These are phyloP conservation scores for Alternaria infectoria DNA, from an alignment of 2,329 filamentous ascomycete species.

Conservation along the genomic window DNA sequence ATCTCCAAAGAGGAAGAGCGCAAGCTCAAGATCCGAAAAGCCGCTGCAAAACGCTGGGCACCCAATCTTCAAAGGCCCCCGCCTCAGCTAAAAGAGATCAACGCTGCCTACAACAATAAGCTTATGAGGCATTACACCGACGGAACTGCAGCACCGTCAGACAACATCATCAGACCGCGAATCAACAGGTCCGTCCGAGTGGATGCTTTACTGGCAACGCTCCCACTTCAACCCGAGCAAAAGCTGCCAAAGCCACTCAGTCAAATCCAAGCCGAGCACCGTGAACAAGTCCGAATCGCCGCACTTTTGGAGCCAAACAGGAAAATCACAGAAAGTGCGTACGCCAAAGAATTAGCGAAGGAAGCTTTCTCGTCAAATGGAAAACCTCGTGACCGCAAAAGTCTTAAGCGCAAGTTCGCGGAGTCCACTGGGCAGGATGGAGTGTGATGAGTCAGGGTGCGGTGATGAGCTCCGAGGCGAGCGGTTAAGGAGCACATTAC, in stretches of 20 bases:
- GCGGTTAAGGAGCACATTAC: not conserved
- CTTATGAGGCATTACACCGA: constrained; percentile 32
- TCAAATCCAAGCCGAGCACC: not conserved
- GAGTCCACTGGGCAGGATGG: not conserved
- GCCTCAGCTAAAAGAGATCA: constrained; percentile 22
- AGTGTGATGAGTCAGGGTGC: not conserved
- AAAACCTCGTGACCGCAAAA: not conserved
- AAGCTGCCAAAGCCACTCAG: not conserved
- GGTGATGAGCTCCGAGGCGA: not conserved
- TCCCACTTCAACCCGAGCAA: constrained; percentile 11
- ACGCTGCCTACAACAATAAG: constrained; percentile 27
- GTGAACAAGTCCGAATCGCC: not conserved
- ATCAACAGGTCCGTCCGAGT: constrained; percentile 28
- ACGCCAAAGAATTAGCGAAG: constrained; percentile 22
- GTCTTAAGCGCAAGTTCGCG: constrained; percentile 17
- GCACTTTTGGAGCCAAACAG: constrained; percentile 16
- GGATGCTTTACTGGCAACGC: constrained; percentile 12
- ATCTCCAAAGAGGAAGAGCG: constrained; percentile 11
- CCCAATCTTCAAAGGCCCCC: constrained; percentile 22
- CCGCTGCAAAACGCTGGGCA: constrained; percentile 25
- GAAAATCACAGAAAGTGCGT: constrained; percentile 12
- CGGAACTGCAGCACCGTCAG: not conserved
- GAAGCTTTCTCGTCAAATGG: constrained; percentile 19
- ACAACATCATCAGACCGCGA: constrained; percentile 18
- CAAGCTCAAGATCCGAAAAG: constrained; percentile 15